Evolutionary conservation across 306 rosid genomes (phyloP).

Genomic region (Argentina anserina): DNA sequence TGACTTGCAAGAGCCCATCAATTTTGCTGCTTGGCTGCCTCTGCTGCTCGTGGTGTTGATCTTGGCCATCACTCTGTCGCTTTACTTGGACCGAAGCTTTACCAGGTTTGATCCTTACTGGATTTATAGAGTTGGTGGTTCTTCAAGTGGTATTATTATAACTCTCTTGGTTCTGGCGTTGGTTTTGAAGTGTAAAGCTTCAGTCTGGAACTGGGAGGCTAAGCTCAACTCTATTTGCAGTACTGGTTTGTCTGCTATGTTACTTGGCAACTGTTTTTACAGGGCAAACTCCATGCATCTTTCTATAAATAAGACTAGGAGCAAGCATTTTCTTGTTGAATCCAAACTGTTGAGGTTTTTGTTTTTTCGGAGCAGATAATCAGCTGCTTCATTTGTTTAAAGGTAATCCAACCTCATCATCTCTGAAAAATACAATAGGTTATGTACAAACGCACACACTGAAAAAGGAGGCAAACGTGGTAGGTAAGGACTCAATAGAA

Average conservation of each 20-base stretch:
- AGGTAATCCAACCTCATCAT: neutral
- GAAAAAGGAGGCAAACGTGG: neutral
- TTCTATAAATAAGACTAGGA: neutral
- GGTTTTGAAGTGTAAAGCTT: slow-evolving; percentile 68
- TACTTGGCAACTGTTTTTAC: neutral
- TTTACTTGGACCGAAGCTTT: slow-evolving; percentile 46
- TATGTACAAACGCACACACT: neutral
- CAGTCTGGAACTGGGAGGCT: slow-evolving; percentile 35
- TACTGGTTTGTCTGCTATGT: slow-evolving; percentile 6
- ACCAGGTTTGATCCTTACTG: slow-evolving; percentile 69
- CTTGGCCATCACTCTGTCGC: slow-evolving; percentile 44
- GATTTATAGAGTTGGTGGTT: slow-evolving; percentile 88
- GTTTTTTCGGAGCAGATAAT: neutral
- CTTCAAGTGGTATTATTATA: slow-evolving; percentile 64
- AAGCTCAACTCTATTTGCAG: neutral
- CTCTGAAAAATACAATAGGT: neutral
- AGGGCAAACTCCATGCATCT: neutral
- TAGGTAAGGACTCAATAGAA: neutral
- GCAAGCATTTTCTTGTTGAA: neutral
- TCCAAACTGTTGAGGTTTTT: neutral
- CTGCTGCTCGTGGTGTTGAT: slow-evolving; percentile 58
- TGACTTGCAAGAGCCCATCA: slow-evolving; percentile 38
- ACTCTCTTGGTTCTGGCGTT: slow-evolving; percentile 67
- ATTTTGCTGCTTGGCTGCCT: slow-evolving; percentile 48
- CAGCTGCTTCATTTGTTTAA: neutral